phyloP scores from a whole-genome alignment of 805 yeast species.

The Yamadazyma ubonensis region DNA sequence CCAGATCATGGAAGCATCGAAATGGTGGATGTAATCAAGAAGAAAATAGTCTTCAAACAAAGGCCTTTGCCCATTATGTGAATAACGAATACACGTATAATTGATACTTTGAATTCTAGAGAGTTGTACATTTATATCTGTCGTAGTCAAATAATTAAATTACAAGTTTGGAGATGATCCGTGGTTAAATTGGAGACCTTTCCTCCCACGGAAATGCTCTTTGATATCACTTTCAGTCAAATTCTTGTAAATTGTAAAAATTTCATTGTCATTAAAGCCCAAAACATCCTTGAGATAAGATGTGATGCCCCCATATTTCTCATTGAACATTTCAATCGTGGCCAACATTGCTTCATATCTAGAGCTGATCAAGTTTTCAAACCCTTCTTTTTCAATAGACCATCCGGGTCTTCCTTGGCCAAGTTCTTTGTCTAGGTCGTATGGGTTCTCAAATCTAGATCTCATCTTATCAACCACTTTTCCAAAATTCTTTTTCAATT shows the following conservation, averaged over 20 bases:
- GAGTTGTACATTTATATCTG: too few species aligned
- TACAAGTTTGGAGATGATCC: neutral
- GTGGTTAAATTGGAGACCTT: neutral
- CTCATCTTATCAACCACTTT: slow-evolving; percentile 31
- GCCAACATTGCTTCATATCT: slow-evolving; percentile 69
- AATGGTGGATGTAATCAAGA: slow-evolving; percentile 57
- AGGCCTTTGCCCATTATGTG: slow-evolving; percentile 77
- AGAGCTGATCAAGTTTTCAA: slow-evolving; percentile 59
- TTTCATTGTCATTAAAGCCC: slow-evolving; percentile 47
- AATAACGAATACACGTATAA: neutral
- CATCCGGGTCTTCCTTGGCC: slow-evolving; percentile 40
- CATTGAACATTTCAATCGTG: slow-evolving; percentile 52
- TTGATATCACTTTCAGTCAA: slow-evolving; percentile 22
- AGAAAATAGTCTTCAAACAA: slow-evolving; percentile 60
- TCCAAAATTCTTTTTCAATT: slow-evolving; percentile 35
- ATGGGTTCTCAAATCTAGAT: slow-evolving; percentile 23
- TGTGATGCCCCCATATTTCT: slow-evolving; percentile 54
- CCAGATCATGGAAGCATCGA: slow-evolving; percentile 35
- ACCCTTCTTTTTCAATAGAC: slow-evolving; percentile 50
- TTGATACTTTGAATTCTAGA: neutral
- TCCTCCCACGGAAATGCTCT: too few species aligned
- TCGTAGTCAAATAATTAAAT: too few species aligned
- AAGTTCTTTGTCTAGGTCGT: slow-evolving; percentile 19
- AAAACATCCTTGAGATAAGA: slow-evolving; percentile 45
- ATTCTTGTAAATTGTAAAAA: slow-evolving; percentile 23